Conservation (phyloP, 495 filamentous ascomycete species). For the Hyaloscypha finlandica region DNA sequence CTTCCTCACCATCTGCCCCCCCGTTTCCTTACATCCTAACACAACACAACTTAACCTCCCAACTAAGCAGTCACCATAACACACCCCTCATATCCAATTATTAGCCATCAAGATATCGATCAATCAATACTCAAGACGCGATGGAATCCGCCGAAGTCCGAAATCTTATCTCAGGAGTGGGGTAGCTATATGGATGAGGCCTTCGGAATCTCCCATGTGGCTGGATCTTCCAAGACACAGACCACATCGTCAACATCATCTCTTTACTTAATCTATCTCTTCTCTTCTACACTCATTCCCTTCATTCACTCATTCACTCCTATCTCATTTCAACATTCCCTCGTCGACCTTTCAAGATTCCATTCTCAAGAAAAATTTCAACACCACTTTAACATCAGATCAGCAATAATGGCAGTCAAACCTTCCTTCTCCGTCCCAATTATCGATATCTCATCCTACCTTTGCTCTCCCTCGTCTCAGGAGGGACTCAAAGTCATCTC, state of each 20-base stretch:
- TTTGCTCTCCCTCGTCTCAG: slow-evolving; percentile 18
- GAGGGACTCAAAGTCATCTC: slow-evolving; percentile 29
- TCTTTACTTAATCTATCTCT: not conserved
- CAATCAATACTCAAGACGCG: not conserved
- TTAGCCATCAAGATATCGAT: not conserved
- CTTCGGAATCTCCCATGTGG: not conserved
- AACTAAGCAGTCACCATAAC: not conserved
- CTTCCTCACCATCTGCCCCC: not conserved
- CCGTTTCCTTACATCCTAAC: not conserved
- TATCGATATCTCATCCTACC: slow-evolving; percentile 26
- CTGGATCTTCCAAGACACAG: not conserved
- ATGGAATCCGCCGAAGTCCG: slow-evolving; percentile 17
- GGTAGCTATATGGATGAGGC: slow-evolving; percentile 6
- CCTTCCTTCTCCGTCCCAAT: slow-evolving; percentile 34
- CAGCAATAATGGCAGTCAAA: slow-evolving; percentile 7
- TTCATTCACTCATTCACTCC: not conserved
- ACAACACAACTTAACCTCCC: too few species aligned
- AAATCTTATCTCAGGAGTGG: slow-evolving; percentile 21
- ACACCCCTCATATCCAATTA: not conserved
- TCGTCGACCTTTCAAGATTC: not conserved
- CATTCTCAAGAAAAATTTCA: not conserved
- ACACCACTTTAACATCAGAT: not conserved
- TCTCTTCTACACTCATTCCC: not conserved
- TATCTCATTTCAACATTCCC: not conserved
- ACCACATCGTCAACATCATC: not conserved